phyloP scores from a whole-genome alignment of 768 basidiomycete genomes.

The Amanita jacksonii region DNA sequence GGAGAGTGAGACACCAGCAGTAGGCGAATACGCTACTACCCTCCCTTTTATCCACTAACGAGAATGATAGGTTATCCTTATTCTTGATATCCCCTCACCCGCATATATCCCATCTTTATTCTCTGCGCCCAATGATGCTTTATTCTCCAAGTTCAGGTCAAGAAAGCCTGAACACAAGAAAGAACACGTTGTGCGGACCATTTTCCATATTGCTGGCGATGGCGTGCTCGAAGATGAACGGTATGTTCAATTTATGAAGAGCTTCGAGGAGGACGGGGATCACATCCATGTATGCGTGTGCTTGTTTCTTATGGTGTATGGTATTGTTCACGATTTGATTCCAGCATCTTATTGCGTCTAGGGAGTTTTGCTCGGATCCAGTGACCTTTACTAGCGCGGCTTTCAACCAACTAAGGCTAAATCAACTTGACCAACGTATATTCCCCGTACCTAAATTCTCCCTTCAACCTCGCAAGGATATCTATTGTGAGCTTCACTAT shows the following conservation, averaged over 20 bases:
- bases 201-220: constrained; percentile 67
- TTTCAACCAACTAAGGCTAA: constrained; percentile 62
- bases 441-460: constrained; percentile 62
- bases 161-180: constrained; percentile 27
- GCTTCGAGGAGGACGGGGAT: constrained; percentile 39
- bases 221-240: constrained; percentile 59
- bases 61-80: constrained; percentile 40
- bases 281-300: constrained; percentile 33
- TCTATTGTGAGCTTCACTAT: constrained; percentile 26
- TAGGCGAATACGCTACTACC: constrained; percentile 16
- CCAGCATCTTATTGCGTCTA: constrained; percentile 72
- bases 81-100: constrained; percentile 64
- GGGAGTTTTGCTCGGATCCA: constrained; percentile 48
- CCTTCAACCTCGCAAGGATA: constrained; percentile 26
- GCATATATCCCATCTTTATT: constrained; percentile 45
- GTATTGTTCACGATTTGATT: constrained; percentile 3
- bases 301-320: neutral
- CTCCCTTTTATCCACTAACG: neutral
- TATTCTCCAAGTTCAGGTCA: constrained; percentile 41
- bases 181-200: constrained; percentile 37
- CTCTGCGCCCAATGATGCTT: constrained; percentile 35
- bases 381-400: constrained; percentile 70
- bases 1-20: constrained; percentile 39
- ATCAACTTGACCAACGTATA: constrained; percentile 58
- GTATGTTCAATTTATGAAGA: constrained; percentile 66